Base-by-base conservation (phyloP, 2,329 filamentous ascomycete species). In the Decorospora gaudefroyi region DNA sequence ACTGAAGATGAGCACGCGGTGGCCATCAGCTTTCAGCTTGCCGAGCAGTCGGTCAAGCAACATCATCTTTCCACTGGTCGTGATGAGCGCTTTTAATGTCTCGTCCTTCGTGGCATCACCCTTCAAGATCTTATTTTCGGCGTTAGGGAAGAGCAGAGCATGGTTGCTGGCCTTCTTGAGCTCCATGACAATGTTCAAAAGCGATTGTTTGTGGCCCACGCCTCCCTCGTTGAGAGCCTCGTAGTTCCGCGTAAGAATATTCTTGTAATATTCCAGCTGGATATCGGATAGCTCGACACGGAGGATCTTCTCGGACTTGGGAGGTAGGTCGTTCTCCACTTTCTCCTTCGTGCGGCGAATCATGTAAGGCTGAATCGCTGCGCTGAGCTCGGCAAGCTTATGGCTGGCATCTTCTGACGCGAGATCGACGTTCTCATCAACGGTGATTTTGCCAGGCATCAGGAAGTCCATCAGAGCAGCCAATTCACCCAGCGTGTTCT, bases 21-120 rank as follows among this genome's bases (percentile, higher is more conserved):
- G 93, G 33, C 89, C 90, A 64, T 99, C 93, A 57, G 86, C 88
- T 70, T 87, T 96, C 55, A 99, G 75, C 72, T 99, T 99, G 4
- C 87, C 87, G 8, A 99, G 79, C n/a, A 99, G 83, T 67, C 91
- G 90, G 61, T 99, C 93, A 6, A 99, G 82, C 34, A 99, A 79
- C 90, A 97, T 97, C 93, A 99, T 96, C 75, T 99, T 99, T 59
- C 95, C 95, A 73, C 93, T 99, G 67, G 90, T 96, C 3, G 91
- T 92, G 64, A 99, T 95, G 49, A 99, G 80, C 13, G 88, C 88
- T 67, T 95, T 93, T 59, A 99, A 82, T 52, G 90, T 84, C 66
- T 97, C 93, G 64, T 97, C 92, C 19, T 91, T 87, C 13, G 88
- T 85, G 39, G 82, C 81, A 61, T 86, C 90, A 10, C 88, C 90